Base-by-base conservation (phyloP, 345 rosid species). In the Acer negundo region DNA sequence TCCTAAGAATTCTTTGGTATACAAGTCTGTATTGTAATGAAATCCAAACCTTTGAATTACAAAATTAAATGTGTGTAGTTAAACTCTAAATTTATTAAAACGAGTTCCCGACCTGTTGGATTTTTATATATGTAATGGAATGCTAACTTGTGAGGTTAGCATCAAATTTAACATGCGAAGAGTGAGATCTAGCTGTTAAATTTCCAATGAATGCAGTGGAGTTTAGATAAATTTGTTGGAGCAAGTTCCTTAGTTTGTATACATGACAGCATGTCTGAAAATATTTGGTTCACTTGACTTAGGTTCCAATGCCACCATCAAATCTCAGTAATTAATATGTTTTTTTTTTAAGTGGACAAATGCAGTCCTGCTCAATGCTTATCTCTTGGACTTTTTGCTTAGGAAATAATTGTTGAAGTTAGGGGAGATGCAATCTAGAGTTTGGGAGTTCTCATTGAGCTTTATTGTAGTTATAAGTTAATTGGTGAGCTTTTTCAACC, bases 371-470 rank as follows among this genome's bases (percentile, higher is more conserved):
- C 69, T 35, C 47, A 17, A 17, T 38, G 67, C 35, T 26, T 13
- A 66, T 17, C 69, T 35, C 47, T 6, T 66, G 5, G 47, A 66
- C 13, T 2, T 66, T 66, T 42, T 66, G 47, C 69, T 7, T 17
- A 19, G 40, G 38, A 44, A n/a, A 44, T 31, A 38, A 65, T 16
- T 31, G 2, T 64, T 64, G 44, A 40, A 28, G 47, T 31, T 38
- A 35, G n/a, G 69, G 69, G 47, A 16, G 40, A 11, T 38, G 49
- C 20, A 66, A 35, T 31, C 23, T 35, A 70, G 58, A 69, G n/a
- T 70, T 9, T 70, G 42, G 23, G n/a, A 51, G 73, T 51, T 70
- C 73, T 51, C 13, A 23, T 40, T 67, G 59, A 26, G 42, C 15
- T 70, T 51, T 70, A 51, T 55, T 70, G 31, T 26, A 70, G 28